phyloP scores from a whole-genome alignment of 805 yeast species.

The Yarrowia deformans region DNA sequence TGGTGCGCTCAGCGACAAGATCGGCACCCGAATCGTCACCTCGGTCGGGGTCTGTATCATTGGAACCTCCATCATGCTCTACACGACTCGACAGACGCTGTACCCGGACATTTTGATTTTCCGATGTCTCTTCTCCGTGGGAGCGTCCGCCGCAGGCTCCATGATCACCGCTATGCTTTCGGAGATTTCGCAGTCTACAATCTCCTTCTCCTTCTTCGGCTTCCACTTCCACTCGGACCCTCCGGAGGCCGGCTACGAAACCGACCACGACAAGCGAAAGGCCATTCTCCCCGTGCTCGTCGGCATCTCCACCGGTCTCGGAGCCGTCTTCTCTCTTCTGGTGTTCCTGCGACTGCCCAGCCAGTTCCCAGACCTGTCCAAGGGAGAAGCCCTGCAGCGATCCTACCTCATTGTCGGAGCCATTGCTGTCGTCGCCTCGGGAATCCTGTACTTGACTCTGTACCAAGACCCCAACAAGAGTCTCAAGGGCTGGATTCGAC shows the following conservation, averaged over 20 bases:
- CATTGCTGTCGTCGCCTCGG: slow-evolving; percentile 53
- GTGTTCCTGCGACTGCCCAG: slow-evolving; percentile 65
- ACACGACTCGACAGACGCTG: slow-evolving; percentile 56
- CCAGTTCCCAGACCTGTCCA: slow-evolving; percentile 53
- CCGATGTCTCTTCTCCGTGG: slow-evolving; percentile 66
- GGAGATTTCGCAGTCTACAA: slow-evolving; percentile 53
- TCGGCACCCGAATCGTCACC: slow-evolving; percentile 65
- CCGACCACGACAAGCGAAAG: slow-evolving; percentile 50
- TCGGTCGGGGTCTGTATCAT: slow-evolving; percentile 58
- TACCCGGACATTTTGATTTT: slow-evolving; percentile 60
- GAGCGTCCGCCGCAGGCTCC: slow-evolving; percentile 62
- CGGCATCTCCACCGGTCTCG: slow-evolving; percentile 69
- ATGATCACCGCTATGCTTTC: slow-evolving; percentile 68
- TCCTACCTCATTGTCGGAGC: slow-evolving; percentile 61
- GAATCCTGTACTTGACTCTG: slow-evolving; percentile 42
- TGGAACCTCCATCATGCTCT: slow-evolving; percentile 58
- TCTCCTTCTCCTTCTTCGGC: slow-evolving; percentile 34
- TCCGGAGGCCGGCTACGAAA: slow-evolving; percentile 35
- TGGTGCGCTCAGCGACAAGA: slow-evolving; percentile 68
- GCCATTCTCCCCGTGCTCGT: slow-evolving; percentile 68
- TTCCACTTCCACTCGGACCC: slow-evolving; percentile 49
- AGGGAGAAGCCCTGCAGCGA: slow-evolving; percentile 55
- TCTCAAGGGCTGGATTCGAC: slow-evolving; percentile 48
- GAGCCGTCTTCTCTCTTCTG: slow-evolving; percentile 69
- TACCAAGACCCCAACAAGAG: slow-evolving; percentile 55